Evolutionary conservation across 2,329 filamentous ascomycete species (phyloP), one percentile per base, ranked within the genome.

Genomic region (Dactylellina parvicollis): DNA sequence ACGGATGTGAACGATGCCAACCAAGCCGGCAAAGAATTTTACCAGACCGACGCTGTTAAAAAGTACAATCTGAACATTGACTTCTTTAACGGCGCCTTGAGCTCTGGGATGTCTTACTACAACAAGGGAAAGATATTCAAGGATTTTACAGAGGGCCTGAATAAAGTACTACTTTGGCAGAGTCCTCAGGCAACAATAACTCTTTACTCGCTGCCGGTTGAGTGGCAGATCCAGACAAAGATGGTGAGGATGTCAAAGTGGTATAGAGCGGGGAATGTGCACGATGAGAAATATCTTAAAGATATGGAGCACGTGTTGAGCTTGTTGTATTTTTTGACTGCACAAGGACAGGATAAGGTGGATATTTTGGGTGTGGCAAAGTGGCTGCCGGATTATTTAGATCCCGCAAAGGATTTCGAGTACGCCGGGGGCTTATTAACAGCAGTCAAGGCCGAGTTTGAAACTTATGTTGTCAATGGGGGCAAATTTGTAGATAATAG

Each of bases 151-250:
- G 14, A 54, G 34, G 46, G 54, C 16, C 16, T 40, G 9, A n/a
- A 1, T 7, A 28, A 46, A 4, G 2, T n/a, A 28, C 61, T 38
- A 38, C 20, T 65, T 28, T 65, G 50, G 49, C 49, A 65, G 16
- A 47, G 49, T 14, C 4, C 20, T 3, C 36, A 30, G 30, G 36
- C 46, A n/a, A 38, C 38, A 38, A 12, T 65, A 28, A 65, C 49
- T 4, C 32, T 65, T 3, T 65, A 55, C 22, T 8, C 49, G 2
- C n/a, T 65, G 20, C 61, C 61, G 5, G 38, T 65, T 18, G 61
- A 65, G 16, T 65, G 61, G 61, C 61, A 65, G 30, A 56, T 65
- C 16, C 49, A 55, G 10, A 65, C 61, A 20, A 56, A 65, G 49
- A 26, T 65, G 50, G 20, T 56, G 1, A 46, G 49, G 24, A 65